Evolutionary conservation across 164 flowering plant genomes (phyloP), one percentile per base, ranked within the genome.

Genomic region (Magnolia officinalis): DNA sequence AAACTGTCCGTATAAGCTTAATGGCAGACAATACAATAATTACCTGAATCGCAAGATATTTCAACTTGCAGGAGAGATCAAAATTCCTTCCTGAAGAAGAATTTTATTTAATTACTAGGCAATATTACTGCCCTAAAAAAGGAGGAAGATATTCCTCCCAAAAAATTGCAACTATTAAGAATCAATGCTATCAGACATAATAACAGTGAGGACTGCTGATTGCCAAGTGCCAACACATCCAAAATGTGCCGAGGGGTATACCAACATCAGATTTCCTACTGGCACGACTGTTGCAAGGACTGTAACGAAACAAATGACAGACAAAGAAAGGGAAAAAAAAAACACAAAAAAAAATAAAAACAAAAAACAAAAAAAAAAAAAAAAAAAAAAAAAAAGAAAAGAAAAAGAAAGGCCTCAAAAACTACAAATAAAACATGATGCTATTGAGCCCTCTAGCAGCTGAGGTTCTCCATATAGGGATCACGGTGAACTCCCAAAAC

Each of bases 21-120:
- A 45, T 26, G 75, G 61, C 78, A 79, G 73, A 71, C 74, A 67
- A 80, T 63, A 72, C 82, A 73, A 50, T 14, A 52, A 55, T 64
- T 83, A 80, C 77, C 83, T 80, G 82, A 71, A 75, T 50, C 23
- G 63, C 50, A 73, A 78, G 75, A 69, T 68, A 76, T 80, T 70
- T 80, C 79, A 78, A 76, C 79, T 75, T 75, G 81, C 74, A 76
- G 75, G 77, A 76, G 78, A 74, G 73, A 72, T 71, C 76, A 67
- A 74, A 68, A 76, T 73, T 69, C 83, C 81, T 70, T 76, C 83
- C 79, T 78, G 81, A 80, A 76, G 76, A 83, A 76, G 83, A 68
- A 76, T 59, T 74, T 74, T 37, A 23, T 31, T 20, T 73, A 72
- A 51, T 72, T 55, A 72, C 74, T 23, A 24, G 21, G 74, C 63